phyloP scores from a whole-genome alignment of 768 basidiomycete genomes.

The Leccinum aurantiacum region DNA sequence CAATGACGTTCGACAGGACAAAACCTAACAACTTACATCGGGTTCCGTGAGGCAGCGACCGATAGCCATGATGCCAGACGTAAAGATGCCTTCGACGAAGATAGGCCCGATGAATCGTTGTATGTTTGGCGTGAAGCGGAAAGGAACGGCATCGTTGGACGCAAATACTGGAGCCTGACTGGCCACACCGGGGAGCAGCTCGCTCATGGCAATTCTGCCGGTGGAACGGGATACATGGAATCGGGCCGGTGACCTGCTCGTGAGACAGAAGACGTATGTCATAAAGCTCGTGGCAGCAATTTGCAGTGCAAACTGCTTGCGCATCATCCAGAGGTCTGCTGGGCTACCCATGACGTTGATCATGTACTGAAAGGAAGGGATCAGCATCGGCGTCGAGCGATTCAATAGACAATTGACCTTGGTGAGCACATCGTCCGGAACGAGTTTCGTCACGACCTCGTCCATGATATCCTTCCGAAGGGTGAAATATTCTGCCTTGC shows the following conservation, averaged over 20 bases:
- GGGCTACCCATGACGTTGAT: conserved; percentile 78
- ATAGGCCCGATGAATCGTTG: conserved; percentile 89
- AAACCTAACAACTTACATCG: conserved; percentile 54
- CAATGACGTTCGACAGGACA: not conserved
- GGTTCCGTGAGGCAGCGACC: conserved; percentile 88
- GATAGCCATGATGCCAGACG: conserved; percentile 87
- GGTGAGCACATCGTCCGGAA: conserved; percentile 84
- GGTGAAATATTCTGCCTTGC: conserved; percentile 63
- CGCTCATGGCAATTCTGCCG: conserved; percentile 90
- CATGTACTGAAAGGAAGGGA: conserved; percentile 71
- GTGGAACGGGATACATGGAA: conserved; percentile 90
- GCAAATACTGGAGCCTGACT: conserved; percentile 61
- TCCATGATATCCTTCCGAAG: conserved; percentile 85
- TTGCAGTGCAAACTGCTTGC: conserved; percentile 94
- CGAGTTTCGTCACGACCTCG: conserved; percentile 82
- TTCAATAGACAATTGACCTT: conserved; percentile 49
- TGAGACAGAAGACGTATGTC: conserved; percentile 84
- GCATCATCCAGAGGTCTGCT: conserved; percentile 91
- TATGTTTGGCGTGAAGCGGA: conserved; percentile 96
- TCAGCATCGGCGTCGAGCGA: not conserved
- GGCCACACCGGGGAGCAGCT: conserved; percentile 72
- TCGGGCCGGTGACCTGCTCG: conserved; percentile 77
- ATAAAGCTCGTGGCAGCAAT: conserved; percentile 88
- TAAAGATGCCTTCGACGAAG: conserved; percentile 86
- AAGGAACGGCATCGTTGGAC: conserved; percentile 87